Conservation (phyloP, 768 basidiomycete species). For the Mrakia blollopis region DNA sequence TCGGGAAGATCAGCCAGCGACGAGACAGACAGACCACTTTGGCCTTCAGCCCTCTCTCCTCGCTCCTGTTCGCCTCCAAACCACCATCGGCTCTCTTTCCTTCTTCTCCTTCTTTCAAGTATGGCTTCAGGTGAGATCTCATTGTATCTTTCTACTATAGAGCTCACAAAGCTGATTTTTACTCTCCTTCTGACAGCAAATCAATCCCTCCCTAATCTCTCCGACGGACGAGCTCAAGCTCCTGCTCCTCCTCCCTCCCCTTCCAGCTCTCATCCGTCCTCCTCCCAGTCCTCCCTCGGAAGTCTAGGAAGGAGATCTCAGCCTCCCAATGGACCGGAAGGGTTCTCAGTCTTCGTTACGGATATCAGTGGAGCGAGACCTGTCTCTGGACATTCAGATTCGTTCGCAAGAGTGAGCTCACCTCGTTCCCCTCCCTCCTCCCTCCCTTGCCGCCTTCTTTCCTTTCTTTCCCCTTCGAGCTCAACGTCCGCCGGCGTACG, state of each 20-base stretch:
- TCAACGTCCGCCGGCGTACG: no score
- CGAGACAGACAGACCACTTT: no score
- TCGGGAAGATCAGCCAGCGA: no score
- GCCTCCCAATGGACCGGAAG: background rate
- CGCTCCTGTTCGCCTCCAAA: no score
- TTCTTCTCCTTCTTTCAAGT: no score
- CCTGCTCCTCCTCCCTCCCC: background rate
- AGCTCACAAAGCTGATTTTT: background rate
- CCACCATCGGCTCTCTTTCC: no score
- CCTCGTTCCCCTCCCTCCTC: background rate
- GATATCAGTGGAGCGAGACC: background rate
- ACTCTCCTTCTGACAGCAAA: background rate
- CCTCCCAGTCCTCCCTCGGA: constrained; percentile 11
- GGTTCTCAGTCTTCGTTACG: constrained; percentile 8
- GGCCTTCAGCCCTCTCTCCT: no score
- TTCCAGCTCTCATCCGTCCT: background rate
- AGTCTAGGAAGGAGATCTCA: background rate
- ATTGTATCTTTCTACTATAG: no score
- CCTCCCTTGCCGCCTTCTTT: no score
- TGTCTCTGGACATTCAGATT: background rate
- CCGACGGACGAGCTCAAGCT: background rate
- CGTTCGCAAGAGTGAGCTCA: background rate
- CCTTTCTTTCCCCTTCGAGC: background rate
- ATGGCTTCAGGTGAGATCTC: no score
- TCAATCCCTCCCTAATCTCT: background rate